phyloP scores from a whole-genome alignment of 768 basidiomycete species.

The Pleurotus tuber-regium region DNA sequence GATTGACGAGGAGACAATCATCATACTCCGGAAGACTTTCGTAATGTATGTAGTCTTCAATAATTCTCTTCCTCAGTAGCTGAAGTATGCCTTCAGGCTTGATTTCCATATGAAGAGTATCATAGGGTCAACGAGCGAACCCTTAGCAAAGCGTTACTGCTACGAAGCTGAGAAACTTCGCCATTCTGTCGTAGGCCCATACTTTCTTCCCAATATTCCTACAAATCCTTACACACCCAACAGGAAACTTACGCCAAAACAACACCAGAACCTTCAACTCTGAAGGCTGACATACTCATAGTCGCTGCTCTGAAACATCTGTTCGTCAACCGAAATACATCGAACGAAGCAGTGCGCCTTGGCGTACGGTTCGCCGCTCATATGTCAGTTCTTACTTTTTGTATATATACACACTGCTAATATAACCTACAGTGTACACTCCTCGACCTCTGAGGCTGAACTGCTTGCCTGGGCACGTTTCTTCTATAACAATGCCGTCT shows the following conservation, averaged over 20 bases:
- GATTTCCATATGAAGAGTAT: constrained; percentile 9
- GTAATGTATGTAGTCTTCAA: too few species aligned
- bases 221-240: background rate
- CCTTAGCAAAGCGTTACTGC: constrained; percentile 6
- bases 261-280: constrained; percentile 1
- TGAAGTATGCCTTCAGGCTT: constrained; percentile 4
- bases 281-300: constrained; percentile 5
- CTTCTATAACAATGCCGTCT: constrained; percentile 10
- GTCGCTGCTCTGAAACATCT: constrained; percentile 9
- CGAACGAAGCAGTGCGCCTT: constrained; percentile 1
- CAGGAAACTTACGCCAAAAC: constrained; percentile 2
- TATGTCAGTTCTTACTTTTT: background rate
- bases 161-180: constrained; percentile 2
- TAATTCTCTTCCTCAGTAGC: too few species aligned
- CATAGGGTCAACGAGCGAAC: constrained; percentile 8
- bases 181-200: background rate
- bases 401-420: background rate
- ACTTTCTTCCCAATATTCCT: background rate
- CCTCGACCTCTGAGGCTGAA: constrained; percentile 4
- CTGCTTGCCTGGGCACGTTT: constrained; percentile 6
- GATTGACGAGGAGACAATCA: constrained; percentile 5
- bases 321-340: constrained; percentile 10
- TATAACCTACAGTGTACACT: background rate
- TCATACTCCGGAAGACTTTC: constrained; percentile 3
- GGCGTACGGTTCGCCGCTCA: constrained; percentile 7